Conservation (phyloP, 495 filamentous ascomycete genomes). For the Saxophila tyrrhenica region DNA sequence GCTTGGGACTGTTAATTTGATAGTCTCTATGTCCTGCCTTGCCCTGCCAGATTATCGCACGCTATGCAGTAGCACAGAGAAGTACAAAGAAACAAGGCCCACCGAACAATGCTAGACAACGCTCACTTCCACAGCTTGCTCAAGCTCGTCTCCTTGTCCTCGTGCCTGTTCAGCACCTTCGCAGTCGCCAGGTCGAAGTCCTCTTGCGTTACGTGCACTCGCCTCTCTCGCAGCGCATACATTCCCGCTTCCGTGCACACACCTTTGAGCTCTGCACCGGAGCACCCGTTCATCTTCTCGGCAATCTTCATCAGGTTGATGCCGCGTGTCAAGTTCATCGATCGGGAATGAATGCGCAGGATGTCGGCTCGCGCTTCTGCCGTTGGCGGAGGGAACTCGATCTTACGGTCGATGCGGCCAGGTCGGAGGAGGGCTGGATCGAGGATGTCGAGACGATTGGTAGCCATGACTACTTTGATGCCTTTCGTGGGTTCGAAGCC, state of each 20-base stretch:
- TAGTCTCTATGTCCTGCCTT: too few species aligned
- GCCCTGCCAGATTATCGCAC: too few species aligned
- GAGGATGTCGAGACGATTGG: constrained; percentile 92
- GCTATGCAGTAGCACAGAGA: background rate
- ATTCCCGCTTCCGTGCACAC: constrained; percentile 96
- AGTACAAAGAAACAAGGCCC: background rate
- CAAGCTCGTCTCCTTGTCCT: constrained; percentile 89
- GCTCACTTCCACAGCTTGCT: constrained; percentile 81
- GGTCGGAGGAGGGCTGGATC: constrained; percentile 90
- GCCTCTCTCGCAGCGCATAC: constrained; percentile 88
- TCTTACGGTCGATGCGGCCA: constrained; percentile 96
- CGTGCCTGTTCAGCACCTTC: constrained; percentile 99
- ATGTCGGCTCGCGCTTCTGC: constrained; percentile 97
- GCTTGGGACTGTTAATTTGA: too few species aligned
- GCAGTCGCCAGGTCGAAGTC: constrained; percentile 98
- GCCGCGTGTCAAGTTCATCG: constrained; percentile 95
- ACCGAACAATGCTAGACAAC: background rate
- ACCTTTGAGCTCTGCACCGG: constrained; percentile 91
- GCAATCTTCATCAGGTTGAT: constrained; percentile 98
- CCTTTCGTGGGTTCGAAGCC: constrained; percentile 99
- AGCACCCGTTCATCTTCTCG: constrained; percentile 99
- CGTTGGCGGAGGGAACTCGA: constrained; percentile 96
- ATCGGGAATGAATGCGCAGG: constrained; percentile 87
- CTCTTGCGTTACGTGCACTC: constrained; percentile 97
- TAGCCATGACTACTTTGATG: constrained; percentile 99